Evolutionary conservation across 2,329 filamentous ascomycete genomes (phyloP), one percentile per base, ranked within the genome.

Genomic region (Sporothrix globosa): DNA sequence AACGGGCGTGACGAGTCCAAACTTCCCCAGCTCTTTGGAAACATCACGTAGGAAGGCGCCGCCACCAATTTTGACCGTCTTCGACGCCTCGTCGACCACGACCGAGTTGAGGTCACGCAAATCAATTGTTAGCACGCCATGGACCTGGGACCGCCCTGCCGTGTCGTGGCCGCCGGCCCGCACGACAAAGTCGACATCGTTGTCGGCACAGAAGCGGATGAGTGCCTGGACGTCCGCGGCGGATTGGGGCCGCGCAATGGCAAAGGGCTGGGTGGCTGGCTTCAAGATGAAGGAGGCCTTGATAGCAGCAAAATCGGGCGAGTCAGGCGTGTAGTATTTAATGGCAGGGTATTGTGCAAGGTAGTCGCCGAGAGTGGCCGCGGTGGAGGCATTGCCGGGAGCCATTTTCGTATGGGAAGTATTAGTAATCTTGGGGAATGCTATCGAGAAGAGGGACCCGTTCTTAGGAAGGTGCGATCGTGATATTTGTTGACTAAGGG

Each of bases 1-100:
- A 17, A 69, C 56, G 4, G 75, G 73, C 24, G 75, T 74, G 27
- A 69, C 65, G 1, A 77, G 69, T 13, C 70, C 65, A 30, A 71
- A 50, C 11, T 63, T 53, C 3, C 67, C 73, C 14, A 77, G 70
- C 11, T 65, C 61, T 4, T 3, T n/a, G 27, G 61, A 50, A 14
- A 66, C 61, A 27, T 66, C 27, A 14, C 46, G 46, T 46, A n/a
- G 46, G 4, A 66, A 10, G 1, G 61, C 61, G 17, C 61, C 61
- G 6, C 61, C 61, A 17, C 61, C 61, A 14, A 66, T 21, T 21
- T 46, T 46, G 24, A 52, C 61, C 0, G 61, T 66, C 61, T 30
- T 11, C 1, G 44, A 3, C 6, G 61, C 27, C 46, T 34, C 24
- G 27, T 66, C 61, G 10, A 66, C 61, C 2, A 66, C 61, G 1